Evolutionary conservation across 345 rosid species (phyloP).

Genomic region (Clarkia xantiana): DNA sequence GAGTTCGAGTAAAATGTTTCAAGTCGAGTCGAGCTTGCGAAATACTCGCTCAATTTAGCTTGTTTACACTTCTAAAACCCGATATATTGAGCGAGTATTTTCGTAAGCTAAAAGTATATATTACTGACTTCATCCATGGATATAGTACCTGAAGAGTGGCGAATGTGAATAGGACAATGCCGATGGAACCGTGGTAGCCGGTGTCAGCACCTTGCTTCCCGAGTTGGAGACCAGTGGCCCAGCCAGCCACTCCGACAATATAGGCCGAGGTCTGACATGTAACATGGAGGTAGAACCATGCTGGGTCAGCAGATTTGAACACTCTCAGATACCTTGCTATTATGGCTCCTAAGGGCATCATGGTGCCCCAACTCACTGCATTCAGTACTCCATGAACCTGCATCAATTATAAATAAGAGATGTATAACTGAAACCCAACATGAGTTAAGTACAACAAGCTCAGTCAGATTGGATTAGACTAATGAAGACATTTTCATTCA

Average conservation of each 20-base stretch:
- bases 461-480: no score
- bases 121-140: no score
- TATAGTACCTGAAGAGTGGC: constrained; percentile 64
- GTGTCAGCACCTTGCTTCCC: constrained; percentile 37
- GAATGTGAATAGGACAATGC: constrained; percentile 48
- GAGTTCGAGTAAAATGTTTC: no score
- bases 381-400: constrained; percentile 81
- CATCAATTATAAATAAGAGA: no score
- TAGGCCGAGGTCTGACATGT: constrained; percentile 69
- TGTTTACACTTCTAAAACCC: no score
- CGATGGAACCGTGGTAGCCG: constrained; percentile 49
- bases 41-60: no score
- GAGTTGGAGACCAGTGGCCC: constrained; percentile 72
- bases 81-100: no score
- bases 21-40: no score
- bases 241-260: constrained; percentile 62
- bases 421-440: no score
- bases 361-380: constrained; percentile 75
- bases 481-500: no score
- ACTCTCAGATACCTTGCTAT: constrained; percentile 74
- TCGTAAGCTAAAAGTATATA: no score
- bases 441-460: no score
- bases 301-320: constrained; percentile 57
- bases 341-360: constrained; percentile 69
- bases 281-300: constrained; percentile 80